Conservation (phyloP, 352 stramenopile genomes). For the Phytophthora sojae region DNA sequence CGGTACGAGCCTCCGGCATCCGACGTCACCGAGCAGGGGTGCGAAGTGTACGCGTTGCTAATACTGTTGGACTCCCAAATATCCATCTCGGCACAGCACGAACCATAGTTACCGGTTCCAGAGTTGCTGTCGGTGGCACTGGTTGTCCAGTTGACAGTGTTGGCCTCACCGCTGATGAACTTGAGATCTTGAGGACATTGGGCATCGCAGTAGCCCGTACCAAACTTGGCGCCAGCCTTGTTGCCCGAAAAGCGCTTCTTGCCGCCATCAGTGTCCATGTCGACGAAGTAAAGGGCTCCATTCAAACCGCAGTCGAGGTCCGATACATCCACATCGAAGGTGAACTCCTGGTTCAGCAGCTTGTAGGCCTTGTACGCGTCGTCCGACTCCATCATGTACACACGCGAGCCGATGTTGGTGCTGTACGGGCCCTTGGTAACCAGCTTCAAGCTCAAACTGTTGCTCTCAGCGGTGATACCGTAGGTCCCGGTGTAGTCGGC, state of each 20-base stretch:
- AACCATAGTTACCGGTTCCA: conserved; percentile 43
- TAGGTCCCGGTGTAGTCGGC: conserved; percentile 56
- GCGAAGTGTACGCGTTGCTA: conserved; percentile 44
- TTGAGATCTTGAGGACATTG: conserved; percentile 62
- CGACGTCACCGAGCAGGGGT: conserved; percentile 38
- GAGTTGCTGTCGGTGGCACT: conserved; percentile 37
- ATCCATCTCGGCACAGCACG: conserved; percentile 61
- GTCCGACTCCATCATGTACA: conserved; percentile 45
- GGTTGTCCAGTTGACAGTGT: conserved; percentile 47
- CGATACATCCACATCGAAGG: conserved; percentile 58
- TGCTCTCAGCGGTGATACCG: conserved; percentile 37
- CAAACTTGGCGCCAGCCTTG: conserved; percentile 11
- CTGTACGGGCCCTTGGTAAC: conserved; percentile 53
- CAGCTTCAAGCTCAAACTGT: conserved; percentile 44
- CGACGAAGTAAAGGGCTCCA: conserved; percentile 61
- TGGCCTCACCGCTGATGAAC: conserved; percentile 65
- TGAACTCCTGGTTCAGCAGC: conserved; percentile 61
- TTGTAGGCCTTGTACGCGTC: conserved; percentile 48
- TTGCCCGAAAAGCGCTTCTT: conserved; percentile 15
- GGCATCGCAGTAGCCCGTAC: conserved; percentile 43
- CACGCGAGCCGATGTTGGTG: conserved; percentile 53
- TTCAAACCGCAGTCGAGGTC: conserved; percentile 52
- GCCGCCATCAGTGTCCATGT: conserved; percentile 56
- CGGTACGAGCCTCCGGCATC: conserved; percentile 33
- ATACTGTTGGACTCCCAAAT: conserved; percentile 56